Percentiles rank a stretch among this genome's conserved stretches.
These are phyloP conservation scores for Colletotrichum filicis DNA, from an alignment of 2,329 filamentous ascomycete species.

Conservation along the genomic window DNA sequence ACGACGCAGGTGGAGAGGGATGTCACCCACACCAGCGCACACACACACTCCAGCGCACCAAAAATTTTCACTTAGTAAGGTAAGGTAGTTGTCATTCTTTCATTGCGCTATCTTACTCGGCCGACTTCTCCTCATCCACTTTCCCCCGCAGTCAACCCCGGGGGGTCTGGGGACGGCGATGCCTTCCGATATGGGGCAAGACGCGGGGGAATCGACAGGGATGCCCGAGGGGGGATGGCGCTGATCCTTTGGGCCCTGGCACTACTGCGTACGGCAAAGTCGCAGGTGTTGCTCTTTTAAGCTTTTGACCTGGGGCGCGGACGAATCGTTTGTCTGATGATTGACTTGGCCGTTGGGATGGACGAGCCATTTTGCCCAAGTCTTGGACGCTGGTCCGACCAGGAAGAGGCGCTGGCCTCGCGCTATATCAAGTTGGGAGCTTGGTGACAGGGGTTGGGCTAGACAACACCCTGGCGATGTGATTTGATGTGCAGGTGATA, in stretches of 20 bases:
- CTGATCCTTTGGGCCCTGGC: slow-evolving; percentile 23
- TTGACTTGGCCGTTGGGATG: not conserved
- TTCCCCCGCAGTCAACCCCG: slow-evolving; percentile 26
- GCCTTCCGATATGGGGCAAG: slow-evolving; percentile 30
- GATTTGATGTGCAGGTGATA: slow-evolving; percentile 25
- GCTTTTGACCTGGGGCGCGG: slow-evolving; percentile 11
- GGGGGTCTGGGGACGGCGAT: slow-evolving; percentile 13
- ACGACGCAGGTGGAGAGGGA: slow-evolving; percentile 21
- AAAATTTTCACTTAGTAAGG: not conserved
- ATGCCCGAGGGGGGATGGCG: not conserved
- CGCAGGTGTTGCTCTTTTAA: slow-evolving; percentile 10
- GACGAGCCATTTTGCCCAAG: not conserved
- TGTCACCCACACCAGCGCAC: slow-evolving; percentile 22
- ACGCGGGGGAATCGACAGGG: slow-evolving; percentile 31
- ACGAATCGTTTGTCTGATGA: slow-evolving; percentile 20
- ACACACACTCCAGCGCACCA: not conserved
- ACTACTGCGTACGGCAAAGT: slow-evolving; percentile 15
- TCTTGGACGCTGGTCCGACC: not conserved
- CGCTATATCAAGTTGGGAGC: not conserved
- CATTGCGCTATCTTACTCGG: not conserved
- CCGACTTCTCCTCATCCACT: slow-evolving; percentile 2
- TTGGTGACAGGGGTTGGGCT: not conserved
- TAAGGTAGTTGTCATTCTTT: not conserved
- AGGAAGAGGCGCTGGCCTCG: not conserved
- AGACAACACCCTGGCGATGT: slow-evolving; percentile 9